Evolutionary conservation across 176 grass and related monocot species (phyloP).

Genomic region (Triticum turgidum): DNA sequence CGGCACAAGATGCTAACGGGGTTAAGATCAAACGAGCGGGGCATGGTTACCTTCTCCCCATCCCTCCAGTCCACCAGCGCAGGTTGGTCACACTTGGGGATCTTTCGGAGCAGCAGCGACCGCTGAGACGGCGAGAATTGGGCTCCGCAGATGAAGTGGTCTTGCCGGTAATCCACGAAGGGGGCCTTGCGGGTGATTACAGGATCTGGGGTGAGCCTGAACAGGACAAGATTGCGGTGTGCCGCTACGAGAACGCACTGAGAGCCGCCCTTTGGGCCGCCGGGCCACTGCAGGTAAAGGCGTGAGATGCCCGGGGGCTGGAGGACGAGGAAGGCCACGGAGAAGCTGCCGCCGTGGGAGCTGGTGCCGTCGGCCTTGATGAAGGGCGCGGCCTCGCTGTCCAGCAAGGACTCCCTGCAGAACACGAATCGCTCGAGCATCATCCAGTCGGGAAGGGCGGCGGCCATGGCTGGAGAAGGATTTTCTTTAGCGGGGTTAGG

Average conservation of each 20-base stretch:
- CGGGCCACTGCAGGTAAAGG: too few relatives aligned
- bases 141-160: neutral
- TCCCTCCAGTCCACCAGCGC: neutral
- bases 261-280: too few relatives aligned
- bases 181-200: neutral
- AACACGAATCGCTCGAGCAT: too few relatives aligned
- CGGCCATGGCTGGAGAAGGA: too few relatives aligned
- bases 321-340: too few relatives aligned
- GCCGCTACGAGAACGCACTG: neutral
- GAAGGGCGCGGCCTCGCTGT: too few relatives aligned
- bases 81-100: neutral
- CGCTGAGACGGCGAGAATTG: neutral
- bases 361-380: too few relatives aligned
- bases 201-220: neutral
- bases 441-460: too few relatives aligned
- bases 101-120: neutral
- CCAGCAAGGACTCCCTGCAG: too few relatives aligned
- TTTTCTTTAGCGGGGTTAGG: too few relatives aligned
- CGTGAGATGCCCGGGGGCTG: too few relatives aligned
- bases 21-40: neutral
- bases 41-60: neutral
- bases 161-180: neutral
- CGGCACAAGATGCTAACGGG: neutral
- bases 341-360: too few relatives aligned
- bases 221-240: neutral